These are phyloP conservation scores for Candida nitratophila DNA, from an alignment of 805 yeast species.

Conservation along the genomic window DNA sequence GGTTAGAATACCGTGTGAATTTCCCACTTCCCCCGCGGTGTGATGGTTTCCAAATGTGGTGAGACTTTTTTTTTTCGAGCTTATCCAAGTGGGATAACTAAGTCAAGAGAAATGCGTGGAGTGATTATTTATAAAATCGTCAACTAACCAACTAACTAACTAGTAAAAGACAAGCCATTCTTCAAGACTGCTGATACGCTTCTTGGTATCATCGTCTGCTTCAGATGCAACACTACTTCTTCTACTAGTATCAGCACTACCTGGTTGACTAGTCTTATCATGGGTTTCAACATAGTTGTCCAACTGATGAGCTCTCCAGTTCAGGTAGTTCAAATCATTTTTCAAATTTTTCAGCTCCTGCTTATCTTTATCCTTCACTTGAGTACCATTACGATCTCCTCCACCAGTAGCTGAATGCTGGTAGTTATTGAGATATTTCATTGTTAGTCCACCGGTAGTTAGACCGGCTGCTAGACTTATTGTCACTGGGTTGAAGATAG, in stretches of 20 bases:
- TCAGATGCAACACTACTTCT: background rate
- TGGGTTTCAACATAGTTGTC: background rate
- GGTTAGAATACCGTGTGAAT: too few species aligned
- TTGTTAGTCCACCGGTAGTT: background rate
- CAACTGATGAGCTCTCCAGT: constrained; percentile 1
- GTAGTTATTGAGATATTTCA: background rate
- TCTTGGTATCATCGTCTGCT: background rate
- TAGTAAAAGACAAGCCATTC: constrained; percentile 1
- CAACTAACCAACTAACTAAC: too few species aligned
- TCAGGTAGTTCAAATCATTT: background rate
- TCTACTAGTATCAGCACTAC: background rate
- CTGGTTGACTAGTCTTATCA: background rate
- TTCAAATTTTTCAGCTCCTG: background rate
- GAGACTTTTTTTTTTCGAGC: background rate
- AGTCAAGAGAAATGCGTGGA: background rate
- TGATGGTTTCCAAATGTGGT: too few species aligned
- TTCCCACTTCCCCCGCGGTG: too few species aligned
- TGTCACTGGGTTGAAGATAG: background rate
- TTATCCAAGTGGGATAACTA: too few species aligned
- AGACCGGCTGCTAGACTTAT: background rate
- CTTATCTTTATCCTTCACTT: background rate
- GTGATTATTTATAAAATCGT: background rate
- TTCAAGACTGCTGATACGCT: background rate
- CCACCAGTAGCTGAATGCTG: background rate
- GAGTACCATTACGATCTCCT: background rate